Conservation (phyloP, 306 rosid species). For the Sesbania bispinosa region DNA sequence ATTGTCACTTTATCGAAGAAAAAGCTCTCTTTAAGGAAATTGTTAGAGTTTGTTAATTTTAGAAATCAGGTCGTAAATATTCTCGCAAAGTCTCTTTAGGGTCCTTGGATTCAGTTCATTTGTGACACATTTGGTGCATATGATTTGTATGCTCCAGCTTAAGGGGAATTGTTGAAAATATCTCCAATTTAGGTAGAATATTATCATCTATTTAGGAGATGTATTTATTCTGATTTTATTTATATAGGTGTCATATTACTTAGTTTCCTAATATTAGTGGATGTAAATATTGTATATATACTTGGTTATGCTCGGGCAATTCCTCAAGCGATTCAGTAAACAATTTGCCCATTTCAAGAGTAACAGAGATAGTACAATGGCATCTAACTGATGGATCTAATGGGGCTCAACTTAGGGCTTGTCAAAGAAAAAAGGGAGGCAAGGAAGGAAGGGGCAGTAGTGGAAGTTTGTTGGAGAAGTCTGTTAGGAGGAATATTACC, state of each 20-base stretch:
- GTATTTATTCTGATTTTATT: not conserved
- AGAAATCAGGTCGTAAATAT: not conserved
- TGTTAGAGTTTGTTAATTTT: not conserved
- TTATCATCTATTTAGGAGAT: not conserved
- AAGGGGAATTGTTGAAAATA: not conserved
- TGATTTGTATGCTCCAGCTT: not conserved
- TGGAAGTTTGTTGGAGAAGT: no score
- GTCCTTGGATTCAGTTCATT: not conserved
- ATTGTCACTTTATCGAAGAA: not conserved
- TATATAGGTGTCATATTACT: not conserved
- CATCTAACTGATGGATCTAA: no score
- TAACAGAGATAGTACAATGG: no score
- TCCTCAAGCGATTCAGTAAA: not conserved
- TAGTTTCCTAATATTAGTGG: not conserved
- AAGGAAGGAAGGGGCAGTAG: no score
- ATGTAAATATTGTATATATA: not conserved
- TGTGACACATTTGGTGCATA: not conserved
- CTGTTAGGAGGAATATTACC: no score
- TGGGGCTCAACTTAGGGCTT: no score
- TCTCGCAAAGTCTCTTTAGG: not conserved
- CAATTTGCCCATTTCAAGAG: not conserved
- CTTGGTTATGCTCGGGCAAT: not conserved
- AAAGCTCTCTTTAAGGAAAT: not conserved
- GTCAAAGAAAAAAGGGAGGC: no score
- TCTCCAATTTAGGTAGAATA: not conserved